Percentiles rank a stretch among this genome's conserved stretches.
Evolutionary conservation across 2,329 filamentous ascomycete genomes (phyloP).

Genomic region (Fusarium sublunatum): DNA sequence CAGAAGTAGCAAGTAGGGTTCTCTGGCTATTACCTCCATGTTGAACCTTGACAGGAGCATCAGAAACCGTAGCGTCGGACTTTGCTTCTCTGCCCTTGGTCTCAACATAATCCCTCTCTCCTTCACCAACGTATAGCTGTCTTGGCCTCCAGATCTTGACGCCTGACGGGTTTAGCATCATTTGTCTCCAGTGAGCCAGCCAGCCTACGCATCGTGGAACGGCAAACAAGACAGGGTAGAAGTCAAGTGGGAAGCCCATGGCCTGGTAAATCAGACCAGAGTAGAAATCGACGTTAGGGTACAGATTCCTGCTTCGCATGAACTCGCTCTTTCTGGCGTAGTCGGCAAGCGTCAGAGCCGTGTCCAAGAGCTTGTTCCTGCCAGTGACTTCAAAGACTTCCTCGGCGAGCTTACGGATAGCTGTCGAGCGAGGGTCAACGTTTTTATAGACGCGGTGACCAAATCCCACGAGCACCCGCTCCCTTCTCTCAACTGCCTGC

Average conservation of each 20-base stretch:
- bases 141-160: constrained; percentile 64
- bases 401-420: constrained; percentile 61
- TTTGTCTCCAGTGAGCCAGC: constrained; percentile 64
- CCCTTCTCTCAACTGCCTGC: constrained; percentile 60
- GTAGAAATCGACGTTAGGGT: constrained; percentile 65
- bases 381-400: constrained; percentile 63
- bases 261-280: constrained; percentile 64
- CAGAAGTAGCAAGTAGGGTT: constrained; percentile 10
- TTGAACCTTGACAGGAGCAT: constrained; percentile 23
- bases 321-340: constrained; percentile 60
- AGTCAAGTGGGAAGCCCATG: constrained; percentile 64
- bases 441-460: constrained; percentile 67
- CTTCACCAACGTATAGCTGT: constrained; percentile 60
- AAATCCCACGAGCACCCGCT: constrained; percentile 65
- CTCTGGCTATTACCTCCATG: constrained; percentile 24
- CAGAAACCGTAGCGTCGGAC: constrained; percentile 12
- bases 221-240: constrained; percentile 63
- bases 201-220: constrained; percentile 63
- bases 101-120: constrained; percentile 58
- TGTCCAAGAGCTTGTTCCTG: constrained; percentile 63
- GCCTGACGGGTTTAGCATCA: constrained; percentile 58
- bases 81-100: constrained; percentile 50
- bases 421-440: constrained; percentile 63
- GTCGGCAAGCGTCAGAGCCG: constrained; percentile 58
- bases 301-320: constrained; percentile 61